These are phyloP conservation scores for Chiua virens DNA, from an alignment of 768 basidiomycete species.

Conservation along the genomic window DNA sequence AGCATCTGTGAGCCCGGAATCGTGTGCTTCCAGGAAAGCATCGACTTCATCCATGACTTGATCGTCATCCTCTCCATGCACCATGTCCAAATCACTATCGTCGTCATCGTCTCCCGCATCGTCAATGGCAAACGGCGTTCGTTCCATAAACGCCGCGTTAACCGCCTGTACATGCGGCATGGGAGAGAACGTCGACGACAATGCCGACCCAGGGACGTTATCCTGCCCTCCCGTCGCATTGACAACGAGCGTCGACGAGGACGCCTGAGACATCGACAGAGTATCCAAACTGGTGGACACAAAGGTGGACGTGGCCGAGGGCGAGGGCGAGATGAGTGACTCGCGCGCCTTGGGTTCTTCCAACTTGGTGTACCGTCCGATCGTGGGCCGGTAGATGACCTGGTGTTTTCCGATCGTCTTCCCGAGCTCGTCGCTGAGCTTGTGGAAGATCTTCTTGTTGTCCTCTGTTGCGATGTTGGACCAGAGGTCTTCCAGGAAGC, in stretches of 20 bases:
- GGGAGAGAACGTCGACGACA: conserved; percentile 44
- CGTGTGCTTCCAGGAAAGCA: conserved; percentile 93
- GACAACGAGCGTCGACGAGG: conserved; percentile 54
- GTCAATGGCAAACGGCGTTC: conserved; percentile 96
- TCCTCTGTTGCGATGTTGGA: conserved; percentile 86
- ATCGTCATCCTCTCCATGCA: conserved; percentile 62
- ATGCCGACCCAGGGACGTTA: too few relatives aligned
- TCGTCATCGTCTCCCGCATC: conserved; percentile 75
- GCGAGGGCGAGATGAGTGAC: conserved; percentile 78
- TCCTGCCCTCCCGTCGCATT: conserved; percentile 38
- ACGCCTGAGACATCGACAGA: conserved; percentile 23
- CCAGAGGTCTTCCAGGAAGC: conserved; percentile 82
- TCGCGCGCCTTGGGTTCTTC: conserved; percentile 90
- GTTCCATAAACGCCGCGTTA: conserved; percentile 83
- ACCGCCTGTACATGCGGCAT: conserved; percentile 72
- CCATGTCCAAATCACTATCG: conserved; percentile 55
- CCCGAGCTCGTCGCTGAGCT: conserved; percentile 91
- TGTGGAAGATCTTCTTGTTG: conserved; percentile 93
- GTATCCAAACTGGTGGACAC: conserved; percentile 35
- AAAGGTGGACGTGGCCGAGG: conserved; percentile 56
- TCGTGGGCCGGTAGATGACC: conserved; percentile 76
- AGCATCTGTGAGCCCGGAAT: conserved; percentile 77
- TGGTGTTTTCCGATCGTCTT: conserved; percentile 94
- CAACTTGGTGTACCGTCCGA: conserved; percentile 80
- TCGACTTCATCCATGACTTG: conserved; percentile 94